Conservation (phyloP, 2,329 filamentous ascomycete genomes). For the Lasiodiplodia sp. region DNA sequence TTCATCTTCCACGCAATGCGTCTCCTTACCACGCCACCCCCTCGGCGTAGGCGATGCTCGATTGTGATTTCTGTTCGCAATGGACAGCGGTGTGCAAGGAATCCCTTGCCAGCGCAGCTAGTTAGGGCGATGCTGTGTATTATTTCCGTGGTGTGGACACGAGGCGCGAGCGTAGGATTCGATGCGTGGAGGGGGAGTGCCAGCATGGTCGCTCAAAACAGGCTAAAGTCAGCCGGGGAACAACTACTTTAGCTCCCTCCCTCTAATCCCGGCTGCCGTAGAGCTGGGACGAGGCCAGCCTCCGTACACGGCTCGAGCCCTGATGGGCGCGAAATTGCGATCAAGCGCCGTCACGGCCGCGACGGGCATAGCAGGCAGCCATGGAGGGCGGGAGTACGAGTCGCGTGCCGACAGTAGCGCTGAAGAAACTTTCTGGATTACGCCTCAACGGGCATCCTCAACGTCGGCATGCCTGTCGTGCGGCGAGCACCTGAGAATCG, state of each 20-base stretch:
- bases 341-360: neutral
- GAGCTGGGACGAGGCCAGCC: constrained; percentile 16
- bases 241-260: neutral
- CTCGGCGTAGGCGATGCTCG: constrained; percentile 1
- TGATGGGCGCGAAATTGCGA: constrained; percentile 25
- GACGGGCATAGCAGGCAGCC: neutral
- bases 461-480: neutral
- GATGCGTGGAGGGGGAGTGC: neutral
- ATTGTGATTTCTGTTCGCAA: constrained; percentile 3
- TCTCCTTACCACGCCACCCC: neutral
- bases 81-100: neutral
- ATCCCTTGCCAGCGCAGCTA: neutral
- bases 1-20: constrained; percentile 8
- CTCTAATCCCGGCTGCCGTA: constrained; percentile 16
- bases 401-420: neutral
- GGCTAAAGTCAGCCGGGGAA: constrained; percentile 17
- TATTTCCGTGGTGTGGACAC: neutral
- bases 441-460: constrained; percentile 4
- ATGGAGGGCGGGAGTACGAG: neutral
- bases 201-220: neutral
- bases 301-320: constrained; percentile 11
- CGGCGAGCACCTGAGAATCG: constrained; percentile 9
- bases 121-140: neutral
- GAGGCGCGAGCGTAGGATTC: constrained; percentile 12
- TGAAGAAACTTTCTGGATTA: neutral